Evolutionary conservation across 352 stramenopile genomes (phyloP).

Genomic region (Thalassiosira exigua): DNA sequence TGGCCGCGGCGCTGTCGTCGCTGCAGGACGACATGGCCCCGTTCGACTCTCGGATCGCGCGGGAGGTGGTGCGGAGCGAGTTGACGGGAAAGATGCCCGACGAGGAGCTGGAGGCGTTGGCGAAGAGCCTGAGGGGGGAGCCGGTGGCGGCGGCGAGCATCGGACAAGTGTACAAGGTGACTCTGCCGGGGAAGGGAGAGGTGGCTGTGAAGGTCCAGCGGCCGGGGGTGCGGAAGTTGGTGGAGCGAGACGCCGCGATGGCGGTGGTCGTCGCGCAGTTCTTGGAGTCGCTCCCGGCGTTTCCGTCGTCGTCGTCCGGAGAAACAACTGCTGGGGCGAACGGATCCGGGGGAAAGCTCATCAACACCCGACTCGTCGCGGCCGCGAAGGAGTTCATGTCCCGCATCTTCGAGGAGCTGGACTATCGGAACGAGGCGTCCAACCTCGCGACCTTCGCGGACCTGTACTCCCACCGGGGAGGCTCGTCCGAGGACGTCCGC

Average conservation of each 20-base stretch:
- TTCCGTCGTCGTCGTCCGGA: background rate
- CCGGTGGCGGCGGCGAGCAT: slow-evolving; percentile 74
- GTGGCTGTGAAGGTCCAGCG: slow-evolving; percentile 88
- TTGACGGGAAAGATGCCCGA: slow-evolving; percentile 15
- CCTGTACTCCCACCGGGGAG: slow-evolving; percentile 64
- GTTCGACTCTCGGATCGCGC: slow-evolving; percentile 77
- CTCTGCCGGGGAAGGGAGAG: slow-evolving; percentile 53
- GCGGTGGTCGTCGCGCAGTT: slow-evolving; percentile 58
- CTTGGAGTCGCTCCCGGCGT: slow-evolving; percentile 64
- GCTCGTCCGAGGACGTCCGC: slow-evolving; percentile 34
- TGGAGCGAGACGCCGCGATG: slow-evolving; percentile 74
- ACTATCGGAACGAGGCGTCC: slow-evolving; percentile 80
- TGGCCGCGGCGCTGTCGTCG: slow-evolving; percentile 64
- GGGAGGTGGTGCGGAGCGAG: slow-evolving; percentile 62
- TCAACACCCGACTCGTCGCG: slow-evolving; percentile 66
- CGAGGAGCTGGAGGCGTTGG: slow-evolving; percentile 55
- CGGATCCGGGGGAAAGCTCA: slow-evolving; percentile 33
- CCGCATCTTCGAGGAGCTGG: slow-evolving; percentile 81
- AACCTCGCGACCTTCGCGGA: slow-evolving; percentile 74
- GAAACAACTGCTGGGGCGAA: background rate
- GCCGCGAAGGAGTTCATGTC: slow-evolving; percentile 83
- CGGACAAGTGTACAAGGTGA: slow-evolving; percentile 84
- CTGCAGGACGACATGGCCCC: slow-evolving; percentile 85
- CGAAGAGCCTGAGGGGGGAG: slow-evolving; percentile 49
- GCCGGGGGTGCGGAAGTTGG: slow-evolving; percentile 72